These are phyloP conservation scores for Nicotiana paniculata DNA, from an alignment of 257 asterid genomes.

Conservation along the genomic window DNA sequence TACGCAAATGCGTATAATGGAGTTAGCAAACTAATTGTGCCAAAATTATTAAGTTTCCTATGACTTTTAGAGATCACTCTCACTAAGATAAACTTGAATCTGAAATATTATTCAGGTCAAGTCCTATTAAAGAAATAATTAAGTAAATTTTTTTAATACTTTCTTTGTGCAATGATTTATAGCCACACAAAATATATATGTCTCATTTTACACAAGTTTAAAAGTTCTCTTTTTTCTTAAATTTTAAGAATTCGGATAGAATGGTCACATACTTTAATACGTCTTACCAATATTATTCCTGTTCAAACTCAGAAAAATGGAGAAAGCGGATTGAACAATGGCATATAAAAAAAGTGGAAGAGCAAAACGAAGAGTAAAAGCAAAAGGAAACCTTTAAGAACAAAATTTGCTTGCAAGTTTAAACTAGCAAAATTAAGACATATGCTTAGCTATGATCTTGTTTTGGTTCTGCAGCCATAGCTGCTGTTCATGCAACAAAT, in stretches of 20 bases:
- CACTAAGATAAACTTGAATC: neutral
- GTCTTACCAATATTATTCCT: neutral
- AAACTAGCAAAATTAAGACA: constrained; percentile 9
- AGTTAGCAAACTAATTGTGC: neutral
- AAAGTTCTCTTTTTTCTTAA: neutral
- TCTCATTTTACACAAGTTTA: no score
- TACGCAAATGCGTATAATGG: neutral
- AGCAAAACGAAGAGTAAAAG: neutral
- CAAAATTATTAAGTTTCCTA: neutral
- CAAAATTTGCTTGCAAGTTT: neutral
- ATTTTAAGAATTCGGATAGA: neutral
- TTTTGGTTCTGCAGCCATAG: constrained; percentile 73
- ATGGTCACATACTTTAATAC: neutral
- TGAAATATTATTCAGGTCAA: neutral
- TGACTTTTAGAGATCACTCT: neutral
- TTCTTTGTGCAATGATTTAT: no score
- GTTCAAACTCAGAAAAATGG: neutral
- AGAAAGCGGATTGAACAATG: neutral
- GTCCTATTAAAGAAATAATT: neutral
- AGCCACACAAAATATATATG: no score
- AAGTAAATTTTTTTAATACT: neutral
- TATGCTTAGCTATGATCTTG: constrained; percentile 60
- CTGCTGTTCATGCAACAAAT: constrained; percentile 41
- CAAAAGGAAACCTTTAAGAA: neutral
- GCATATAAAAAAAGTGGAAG: neutral